phyloP scores from a whole-genome alignment of 768 basidiomycete genomes.

The Collybia nuda region DNA sequence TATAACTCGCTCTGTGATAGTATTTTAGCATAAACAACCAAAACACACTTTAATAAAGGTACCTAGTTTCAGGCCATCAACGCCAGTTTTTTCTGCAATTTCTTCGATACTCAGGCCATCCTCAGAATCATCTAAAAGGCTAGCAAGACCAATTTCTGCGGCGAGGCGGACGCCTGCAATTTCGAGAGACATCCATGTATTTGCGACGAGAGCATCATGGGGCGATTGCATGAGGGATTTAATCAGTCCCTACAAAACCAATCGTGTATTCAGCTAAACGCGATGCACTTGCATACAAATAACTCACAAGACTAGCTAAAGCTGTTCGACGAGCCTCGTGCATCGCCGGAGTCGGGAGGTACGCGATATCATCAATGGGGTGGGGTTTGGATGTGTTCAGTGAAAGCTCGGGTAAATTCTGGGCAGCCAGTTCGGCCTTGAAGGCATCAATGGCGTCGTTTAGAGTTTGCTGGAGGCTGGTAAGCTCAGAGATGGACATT shows the following conservation, averaged over 20 bases:
- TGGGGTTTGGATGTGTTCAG: conserved; percentile 32
- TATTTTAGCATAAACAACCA: neutral
- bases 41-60: neutral
- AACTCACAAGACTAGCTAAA: conserved; percentile 29
- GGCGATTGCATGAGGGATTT: conserved; percentile 34
- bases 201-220: conserved; percentile 32
- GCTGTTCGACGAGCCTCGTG: conserved; percentile 33
- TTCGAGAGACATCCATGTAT: conserved; percentile 32
- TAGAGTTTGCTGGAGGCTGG: conserved; percentile 37
- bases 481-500: conserved; percentile 35
- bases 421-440: conserved; percentile 34
- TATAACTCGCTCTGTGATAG: conserved; percentile 27
- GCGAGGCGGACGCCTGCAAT: conserved; percentile 30
- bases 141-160: conserved; percentile 32
- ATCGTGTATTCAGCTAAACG: too few relatives aligned
- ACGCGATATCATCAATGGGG: conserved; percentile 34
- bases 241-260: conserved; percentile 26
- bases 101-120: conserved; percentile 31
- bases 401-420: conserved; percentile 34
- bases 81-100: conserved; percentile 30
- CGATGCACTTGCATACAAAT: neutral
- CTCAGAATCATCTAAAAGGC: conserved; percentile 31
- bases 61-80: conserved; percentile 35
- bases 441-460: conserved; percentile 36
- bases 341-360: conserved; percentile 34